Evolutionary conservation across 2,329 filamentous ascomycete species (phyloP), one percentile per base, ranked within the genome.

Genomic region (Rutstroemia sp.): DNA sequence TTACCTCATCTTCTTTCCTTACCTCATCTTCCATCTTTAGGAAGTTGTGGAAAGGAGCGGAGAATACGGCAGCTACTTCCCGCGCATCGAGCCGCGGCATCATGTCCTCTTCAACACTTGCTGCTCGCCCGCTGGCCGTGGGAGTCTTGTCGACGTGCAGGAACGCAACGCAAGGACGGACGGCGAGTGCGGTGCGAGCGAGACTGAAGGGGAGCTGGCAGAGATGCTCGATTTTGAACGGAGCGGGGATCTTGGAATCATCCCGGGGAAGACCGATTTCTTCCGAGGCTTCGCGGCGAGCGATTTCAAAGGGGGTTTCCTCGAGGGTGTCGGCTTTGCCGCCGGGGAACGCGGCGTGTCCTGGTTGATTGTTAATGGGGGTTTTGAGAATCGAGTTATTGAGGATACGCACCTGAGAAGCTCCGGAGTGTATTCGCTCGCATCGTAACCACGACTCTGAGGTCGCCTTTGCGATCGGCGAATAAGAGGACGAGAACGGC

Each of bases 31-130:
- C 70, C 34, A 75, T 70, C 48, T 75, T 76, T 53, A 97, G 74
- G 70, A 97, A 96, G 69, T 91, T 88, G 69, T 86, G 83, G 64
- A 97, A 90, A 0, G 89, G 88, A 5, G 88, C 92, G 5, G 89
- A 92, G 73, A 97, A 97, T 37, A 97, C 90, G 46, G 91, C 92
- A 2, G 91, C 92, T 2, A 97, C 92, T 72, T 97, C 92, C 62
- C 88, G 86, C 1, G 91, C 88, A 72, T 96, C 89, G 10, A 96
- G 78, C 41, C 83, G 80, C 0, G 92, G 92, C 58, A 89, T 89
- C 72, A 92, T 80, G 59, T 77, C 81, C 63, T 86, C 83, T 67
- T 88, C 88, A 2, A 82, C 84, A 52, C 79, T 76, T 1, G 75
- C 77, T 58, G 57, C 49, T 55, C 57, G 48, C 19, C 46, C 45